phyloP scores from a whole-genome alignment of 495 filamentous ascomycete genomes.

The Hypoxylon rickii region DNA sequence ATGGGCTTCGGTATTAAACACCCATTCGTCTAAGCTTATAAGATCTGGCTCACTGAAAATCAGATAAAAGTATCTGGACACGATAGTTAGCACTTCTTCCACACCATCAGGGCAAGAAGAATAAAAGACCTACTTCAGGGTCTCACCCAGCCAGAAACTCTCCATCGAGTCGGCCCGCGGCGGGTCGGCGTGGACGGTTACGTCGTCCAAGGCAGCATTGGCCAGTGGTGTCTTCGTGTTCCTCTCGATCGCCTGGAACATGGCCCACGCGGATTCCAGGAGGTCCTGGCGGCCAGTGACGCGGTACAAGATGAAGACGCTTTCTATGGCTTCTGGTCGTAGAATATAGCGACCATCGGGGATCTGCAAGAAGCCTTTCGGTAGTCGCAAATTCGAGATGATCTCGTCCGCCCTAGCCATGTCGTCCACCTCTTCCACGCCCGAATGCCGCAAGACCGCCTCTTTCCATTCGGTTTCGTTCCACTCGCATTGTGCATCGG shows the following conservation, averaged over 20 bases:
- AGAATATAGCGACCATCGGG: slow-evolving; percentile 68
- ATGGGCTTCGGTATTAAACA: slow-evolving; percentile 75
- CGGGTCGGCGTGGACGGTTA: slow-evolving; percentile 37
- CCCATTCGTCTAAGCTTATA: slow-evolving; percentile 61
- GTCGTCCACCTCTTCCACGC: slow-evolving; percentile 14
- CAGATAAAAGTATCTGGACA: slow-evolving; percentile 70
- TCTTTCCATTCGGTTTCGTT: slow-evolving; percentile 38
- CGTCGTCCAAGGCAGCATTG: slow-evolving; percentile 55
- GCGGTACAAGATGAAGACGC: slow-evolving; percentile 72
- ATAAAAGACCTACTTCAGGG: slow-evolving; percentile 58
- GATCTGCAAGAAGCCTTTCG: slow-evolving; percentile 67
- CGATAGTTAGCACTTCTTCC: neutral
- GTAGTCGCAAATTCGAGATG: slow-evolving; percentile 63
- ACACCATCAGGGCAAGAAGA: neutral
- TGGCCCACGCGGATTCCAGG: slow-evolving; percentile 61
- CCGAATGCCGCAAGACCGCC: slow-evolving; percentile 6
- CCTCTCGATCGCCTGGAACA: slow-evolving; percentile 57
- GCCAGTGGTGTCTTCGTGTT: slow-evolving; percentile 55
- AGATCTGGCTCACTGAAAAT: slow-evolving; percentile 73
- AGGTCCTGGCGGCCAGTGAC: slow-evolving; percentile 58
- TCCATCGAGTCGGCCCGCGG: slow-evolving; percentile 49
- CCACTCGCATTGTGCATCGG: slow-evolving; percentile 40
- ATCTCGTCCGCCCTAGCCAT: slow-evolving; percentile 29
- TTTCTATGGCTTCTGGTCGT: slow-evolving; percentile 70
- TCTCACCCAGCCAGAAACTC: slow-evolving; percentile 66